These are phyloP conservation scores for Inga leiocalycina DNA, from an alignment of 306 rosid species.

Conservation along the genomic window DNA sequence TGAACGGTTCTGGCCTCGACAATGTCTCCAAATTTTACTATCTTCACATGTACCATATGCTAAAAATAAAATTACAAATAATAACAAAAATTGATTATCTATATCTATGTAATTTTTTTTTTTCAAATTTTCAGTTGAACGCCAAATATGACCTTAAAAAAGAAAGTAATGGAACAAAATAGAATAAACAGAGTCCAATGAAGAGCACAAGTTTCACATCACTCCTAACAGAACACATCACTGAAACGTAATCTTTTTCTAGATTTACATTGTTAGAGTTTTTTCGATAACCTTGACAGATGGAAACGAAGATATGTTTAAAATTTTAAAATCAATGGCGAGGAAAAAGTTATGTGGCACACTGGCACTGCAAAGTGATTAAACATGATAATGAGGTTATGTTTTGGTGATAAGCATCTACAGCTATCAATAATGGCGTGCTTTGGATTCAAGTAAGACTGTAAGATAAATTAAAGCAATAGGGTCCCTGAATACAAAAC, in stretches of 20 bases:
- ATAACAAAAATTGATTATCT: neutral
- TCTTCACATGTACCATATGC: slow-evolving; percentile 60
- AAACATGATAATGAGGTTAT: neutral
- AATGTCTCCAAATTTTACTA: slow-evolving; percentile 58
- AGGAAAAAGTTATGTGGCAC: neutral
- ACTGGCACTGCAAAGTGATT: neutral
- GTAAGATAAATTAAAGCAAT: neutral
- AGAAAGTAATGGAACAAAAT: neutral
- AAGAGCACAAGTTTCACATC: too few relatives aligned
- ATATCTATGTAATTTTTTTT: neutral
- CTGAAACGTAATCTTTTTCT: too few relatives aligned
- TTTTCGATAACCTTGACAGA: neutral
- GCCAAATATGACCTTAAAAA: neutral
- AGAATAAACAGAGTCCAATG: neutral
- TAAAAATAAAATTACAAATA: neutral
- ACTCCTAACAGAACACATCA: too few relatives aligned
- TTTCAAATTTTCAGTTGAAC: too few relatives aligned
- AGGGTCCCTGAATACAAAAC: neutral
- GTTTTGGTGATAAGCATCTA: neutral
- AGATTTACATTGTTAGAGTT: too few relatives aligned
- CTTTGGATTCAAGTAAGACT: too few relatives aligned
- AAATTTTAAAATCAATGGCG: neutral
- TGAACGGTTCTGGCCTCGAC: slow-evolving; percentile 73
- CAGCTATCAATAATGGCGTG: neutral
- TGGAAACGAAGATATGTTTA: neutral